Base-by-base conservation (phyloP, 2,329 filamentous ascomycete species). In the Fusarium sp. region DNA sequence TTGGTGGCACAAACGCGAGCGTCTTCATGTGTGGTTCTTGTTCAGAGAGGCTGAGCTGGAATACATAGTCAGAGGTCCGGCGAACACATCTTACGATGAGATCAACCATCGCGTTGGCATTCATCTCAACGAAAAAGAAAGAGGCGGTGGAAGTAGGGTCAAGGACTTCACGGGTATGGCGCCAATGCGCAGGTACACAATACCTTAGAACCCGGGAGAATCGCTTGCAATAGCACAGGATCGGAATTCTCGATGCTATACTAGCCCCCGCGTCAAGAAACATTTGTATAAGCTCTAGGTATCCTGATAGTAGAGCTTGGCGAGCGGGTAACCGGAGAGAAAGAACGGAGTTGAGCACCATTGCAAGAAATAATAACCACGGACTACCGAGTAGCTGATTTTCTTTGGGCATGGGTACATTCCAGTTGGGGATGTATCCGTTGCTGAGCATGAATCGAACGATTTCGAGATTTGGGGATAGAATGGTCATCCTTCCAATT, bases 271-370 rank as follows among this genome's bases (percentile, higher is more conserved):
- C n/a, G 2, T 38, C 36, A n/a, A 38, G 36, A 8, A 38, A 38
- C 36, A 19, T 10, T 10, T n/a, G 36, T 7, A 38, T 38, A 19
- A n/a, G 7, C 36, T n/a, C 26, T 8, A 28, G 8, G 26, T 2
- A 26, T 38, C 3, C n/a, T 17, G 34, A 38, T n/a, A 7, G 14
- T 38, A n/a, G 14, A 7, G 8, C 34, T 3, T 17, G 34, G n/a
- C 3, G 8, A 38, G 15, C 15, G 34, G 15, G 11, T 14, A 24
- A 7, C 24, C 24, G 24, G 24, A 24, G 24, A 24, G 7, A 24
- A 3, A 24, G 4, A 6, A 24, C 7, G n/a, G n/a, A n/a, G n/a
- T n/a, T n/a, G 24, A 17, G 13, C 14, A 8, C 9, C 3, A 0
- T 19, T 19, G 9, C 8, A 6, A 39, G 17, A 45, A 45, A 31